Conservation (phyloP, 306 rosid genomes). For the Begonia fuchsioides region DNA sequence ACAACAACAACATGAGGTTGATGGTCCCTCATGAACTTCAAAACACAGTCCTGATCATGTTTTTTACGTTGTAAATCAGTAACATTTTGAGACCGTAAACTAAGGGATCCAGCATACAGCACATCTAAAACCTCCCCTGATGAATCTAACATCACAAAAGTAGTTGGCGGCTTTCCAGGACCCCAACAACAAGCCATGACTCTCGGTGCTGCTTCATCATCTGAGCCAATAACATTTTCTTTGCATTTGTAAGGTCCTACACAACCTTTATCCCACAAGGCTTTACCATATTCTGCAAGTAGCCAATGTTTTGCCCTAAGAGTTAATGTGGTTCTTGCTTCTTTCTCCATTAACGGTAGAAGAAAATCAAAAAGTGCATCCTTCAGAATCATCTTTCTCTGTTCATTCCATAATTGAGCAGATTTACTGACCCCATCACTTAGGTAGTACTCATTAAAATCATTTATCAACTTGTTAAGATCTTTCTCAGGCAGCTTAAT, state of each 20-base stretch:
- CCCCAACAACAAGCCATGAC: slow-evolving; percentile 98
- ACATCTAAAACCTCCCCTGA: slow-evolving; percentile 82
- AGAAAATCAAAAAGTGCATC: slow-evolving; percentile 76
- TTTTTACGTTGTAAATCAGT: slow-evolving; percentile 71
- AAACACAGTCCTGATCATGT: slow-evolving; percentile 69
- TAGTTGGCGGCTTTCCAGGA: slow-evolving; percentile 85
- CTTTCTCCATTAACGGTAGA: slow-evolving; percentile 92
- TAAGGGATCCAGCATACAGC: slow-evolving; percentile 66
- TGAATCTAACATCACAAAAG: slow-evolving; percentile 85
- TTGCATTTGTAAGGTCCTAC: slow-evolving; percentile 87
- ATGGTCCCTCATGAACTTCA: slow-evolving; percentile 91
- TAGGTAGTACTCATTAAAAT: slow-evolving; percentile 79
- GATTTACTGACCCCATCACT: slow-evolving; percentile 96
- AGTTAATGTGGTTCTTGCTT: slow-evolving; percentile 60
- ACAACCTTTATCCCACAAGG: slow-evolving; percentile 76
- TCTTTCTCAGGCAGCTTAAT: slow-evolving; percentile 72
- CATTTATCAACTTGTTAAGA: slow-evolving; percentile 51
- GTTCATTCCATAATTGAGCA: slow-evolving; percentile 98
- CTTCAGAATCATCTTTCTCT: slow-evolving; percentile 73
- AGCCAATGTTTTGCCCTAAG: slow-evolving; percentile 76
- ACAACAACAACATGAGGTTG: slow-evolving; percentile 86
- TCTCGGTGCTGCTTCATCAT: slow-evolving; percentile 90
- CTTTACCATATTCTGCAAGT: slow-evolving; percentile 74
- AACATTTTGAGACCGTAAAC: slow-evolving; percentile 54
- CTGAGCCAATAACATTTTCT: slow-evolving; percentile 68